Base-by-base conservation (phyloP, 257 asterid genomes). In the Echium plantagineum region DNA sequence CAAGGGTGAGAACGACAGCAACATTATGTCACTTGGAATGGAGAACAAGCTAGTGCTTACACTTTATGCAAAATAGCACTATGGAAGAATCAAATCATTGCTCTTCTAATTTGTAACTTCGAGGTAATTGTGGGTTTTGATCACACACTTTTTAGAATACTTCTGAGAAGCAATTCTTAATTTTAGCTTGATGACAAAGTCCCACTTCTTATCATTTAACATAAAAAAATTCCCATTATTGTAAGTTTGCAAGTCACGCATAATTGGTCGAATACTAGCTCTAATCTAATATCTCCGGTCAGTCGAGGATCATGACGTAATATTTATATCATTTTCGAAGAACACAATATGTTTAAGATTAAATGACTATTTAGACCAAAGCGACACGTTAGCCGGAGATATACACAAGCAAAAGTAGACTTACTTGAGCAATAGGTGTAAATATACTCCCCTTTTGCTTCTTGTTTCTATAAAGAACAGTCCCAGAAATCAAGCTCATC, bases 401-500 rank as follows among this genome's bases (percentile, higher is more conserved):
- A 7, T 35, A 35, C 7, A 28, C 32, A 28, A 3, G 32, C 32
- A 28, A 28, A 15, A 42, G 56, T 1, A 20, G 46, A 13, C 62
- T 20, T 26, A 82, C 88, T 79, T 85, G 94, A 32, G 86, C 90
- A 62, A 85, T 82, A 19, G 94, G 91, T 0, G 74, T 74, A 77
- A 83, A 81, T 35, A 85, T 83, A 47, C 74, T 74, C 16, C 91
- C 94, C 9, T 82, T 74, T 0, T 91, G 94, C 3, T 80, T 83
- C 28, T 57, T 77, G 32, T 81, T 83, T 17, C 62, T 52, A 68
- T 85, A 85, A 8, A 80, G 20, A 31, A 63, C 38, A 0, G 86
- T 72, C 53, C 94, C 94, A 0, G 83, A 83, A 57, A 85, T 71
- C 67, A 85, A 63, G 69, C 59, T 71, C 21, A 85, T 47, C 59